These are phyloP conservation scores for Tillandsia leiboldiana DNA, from an alignment of 176 grass and related monocot species.

Conservation along the genomic window DNA sequence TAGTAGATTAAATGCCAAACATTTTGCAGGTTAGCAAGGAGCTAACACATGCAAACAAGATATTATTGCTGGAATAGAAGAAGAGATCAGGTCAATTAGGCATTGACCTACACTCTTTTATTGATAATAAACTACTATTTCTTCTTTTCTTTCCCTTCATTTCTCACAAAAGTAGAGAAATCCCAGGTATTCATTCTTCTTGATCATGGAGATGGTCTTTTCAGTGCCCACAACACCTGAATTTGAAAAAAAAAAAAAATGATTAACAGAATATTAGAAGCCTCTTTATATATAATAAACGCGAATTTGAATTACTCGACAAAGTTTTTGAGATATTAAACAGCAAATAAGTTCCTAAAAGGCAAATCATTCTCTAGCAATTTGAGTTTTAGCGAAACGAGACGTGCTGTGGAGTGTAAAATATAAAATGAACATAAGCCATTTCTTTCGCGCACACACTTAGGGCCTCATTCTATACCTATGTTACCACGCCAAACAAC, in stretches of 20 bases:
- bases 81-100: conserved; percentile 51
- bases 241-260: conserved; percentile 12
- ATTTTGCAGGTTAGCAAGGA: background rate
- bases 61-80: background rate
- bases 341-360: too few species aligned
- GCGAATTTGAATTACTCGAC: background rate
- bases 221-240: conserved; percentile 72
- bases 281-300: background rate
- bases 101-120: conserved; percentile 40
- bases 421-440: too few species aligned
- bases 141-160: background rate
- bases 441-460: too few species aligned
- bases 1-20: background rate
- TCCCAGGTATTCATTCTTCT: conserved; percentile 85
- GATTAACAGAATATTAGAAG: background rate
- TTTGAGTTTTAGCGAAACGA: background rate
- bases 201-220: conserved; percentile 74
- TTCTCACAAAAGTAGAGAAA: conserved; percentile 69
- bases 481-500: too few species aligned
- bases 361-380: too few species aligned
- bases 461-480: too few species aligned
- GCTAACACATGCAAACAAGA: background rate
- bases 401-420: background rate
- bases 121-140: background rate
- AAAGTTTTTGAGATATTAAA: too few species aligned